A percentile compares a stretch with the other conserved stretches of the same genome.
These are phyloP conservation scores for Xylariaceae sp. DNA, from an alignment of 2,329 filamentous ascomycete genomes.

Conservation along the genomic window DNA sequence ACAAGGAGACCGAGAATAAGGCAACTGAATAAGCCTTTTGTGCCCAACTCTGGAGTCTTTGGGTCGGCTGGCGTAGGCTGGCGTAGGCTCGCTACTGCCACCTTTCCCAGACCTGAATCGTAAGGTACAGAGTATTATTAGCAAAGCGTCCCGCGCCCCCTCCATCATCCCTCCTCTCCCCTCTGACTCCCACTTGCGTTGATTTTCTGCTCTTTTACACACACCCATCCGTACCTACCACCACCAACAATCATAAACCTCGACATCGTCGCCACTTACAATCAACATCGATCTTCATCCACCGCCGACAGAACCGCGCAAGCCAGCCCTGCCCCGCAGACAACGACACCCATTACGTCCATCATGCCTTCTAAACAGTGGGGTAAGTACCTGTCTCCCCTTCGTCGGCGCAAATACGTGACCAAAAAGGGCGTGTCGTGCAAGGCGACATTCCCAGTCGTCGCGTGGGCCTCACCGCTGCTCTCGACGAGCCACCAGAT, in stretches of 20 bases:
- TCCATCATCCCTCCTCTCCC: not conserved
- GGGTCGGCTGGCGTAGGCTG: not conserved
- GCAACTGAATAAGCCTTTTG: slow-evolving; percentile 2
- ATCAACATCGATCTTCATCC: not conserved
- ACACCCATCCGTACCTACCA: not conserved
- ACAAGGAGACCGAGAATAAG: too few species aligned
- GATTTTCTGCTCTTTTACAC: not conserved
- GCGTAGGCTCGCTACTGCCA: too few species aligned
- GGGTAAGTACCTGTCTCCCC: slow-evolving; percentile 33
- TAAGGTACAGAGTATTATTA: not conserved
- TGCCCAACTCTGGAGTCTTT: slow-evolving; percentile 12
- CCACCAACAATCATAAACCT: not conserved
- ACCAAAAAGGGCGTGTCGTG: slow-evolving; percentile 1
- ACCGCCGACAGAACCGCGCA: not conserved
- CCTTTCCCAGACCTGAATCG: not conserved
- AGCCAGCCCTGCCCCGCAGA: not conserved
- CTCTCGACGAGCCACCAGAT: slow-evolving; percentile 3
- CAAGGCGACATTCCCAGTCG: too few species aligned
- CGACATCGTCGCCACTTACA: not conserved
- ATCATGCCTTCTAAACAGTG: slow-evolving; percentile 38
- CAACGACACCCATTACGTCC: not conserved
- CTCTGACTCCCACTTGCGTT: not conserved
- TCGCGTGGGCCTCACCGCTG: slow-evolving; percentile 13
- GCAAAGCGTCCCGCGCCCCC: not conserved
- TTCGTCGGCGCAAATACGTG: not conserved